Conservation (phyloP, 1,284 basidiomycete genomes). For the Bjerkandera adusta region DNA sequence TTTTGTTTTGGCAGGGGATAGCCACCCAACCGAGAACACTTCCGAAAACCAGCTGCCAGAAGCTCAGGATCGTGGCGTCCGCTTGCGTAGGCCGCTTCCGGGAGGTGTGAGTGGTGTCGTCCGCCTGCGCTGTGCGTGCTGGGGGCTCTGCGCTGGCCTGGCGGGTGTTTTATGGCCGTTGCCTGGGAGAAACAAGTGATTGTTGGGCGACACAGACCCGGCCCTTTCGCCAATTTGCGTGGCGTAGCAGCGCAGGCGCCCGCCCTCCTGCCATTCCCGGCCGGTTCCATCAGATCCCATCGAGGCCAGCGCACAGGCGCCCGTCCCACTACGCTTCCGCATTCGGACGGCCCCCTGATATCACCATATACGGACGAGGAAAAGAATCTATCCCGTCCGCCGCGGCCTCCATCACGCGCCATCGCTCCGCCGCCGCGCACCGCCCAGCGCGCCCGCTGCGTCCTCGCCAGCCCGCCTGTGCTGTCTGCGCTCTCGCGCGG, state of each 20-base stretch:
- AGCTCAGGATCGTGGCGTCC: not conserved
- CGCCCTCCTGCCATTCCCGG: conserved; percentile 7
- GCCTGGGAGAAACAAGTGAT: conserved; percentile 2
- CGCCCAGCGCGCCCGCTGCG: not conserved
- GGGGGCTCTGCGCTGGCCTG: not conserved
- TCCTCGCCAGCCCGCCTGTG: too few relatives aligned
- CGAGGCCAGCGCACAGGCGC: conserved; percentile 3
- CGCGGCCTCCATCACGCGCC: not conserved
- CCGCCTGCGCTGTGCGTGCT: not conserved
- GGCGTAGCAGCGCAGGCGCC: conserved; percentile 11
- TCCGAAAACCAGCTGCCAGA: conserved; percentile 6
- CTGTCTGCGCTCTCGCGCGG: not conserved
- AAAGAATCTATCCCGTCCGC: not conserved
- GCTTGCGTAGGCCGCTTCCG: not conserved
- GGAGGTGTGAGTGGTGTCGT: not conserved
- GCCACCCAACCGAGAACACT: conserved; percentile 12
- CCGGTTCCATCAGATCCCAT: conserved; percentile 12
- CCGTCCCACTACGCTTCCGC: conserved; percentile 15
- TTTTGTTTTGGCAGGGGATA: conserved; percentile 16
- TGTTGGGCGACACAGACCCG: conserved; percentile 5
- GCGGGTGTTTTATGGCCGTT: not conserved
- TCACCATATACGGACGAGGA: conserved; percentile 1
- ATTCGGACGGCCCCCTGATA: conserved; percentile 13
- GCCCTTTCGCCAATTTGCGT: conserved; percentile 12
- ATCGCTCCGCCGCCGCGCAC: not conserved